Evolutionary conservation across 202 grass and related monocot genomes (phyloP).

Genomic region (Digitaria exilis): DNA sequence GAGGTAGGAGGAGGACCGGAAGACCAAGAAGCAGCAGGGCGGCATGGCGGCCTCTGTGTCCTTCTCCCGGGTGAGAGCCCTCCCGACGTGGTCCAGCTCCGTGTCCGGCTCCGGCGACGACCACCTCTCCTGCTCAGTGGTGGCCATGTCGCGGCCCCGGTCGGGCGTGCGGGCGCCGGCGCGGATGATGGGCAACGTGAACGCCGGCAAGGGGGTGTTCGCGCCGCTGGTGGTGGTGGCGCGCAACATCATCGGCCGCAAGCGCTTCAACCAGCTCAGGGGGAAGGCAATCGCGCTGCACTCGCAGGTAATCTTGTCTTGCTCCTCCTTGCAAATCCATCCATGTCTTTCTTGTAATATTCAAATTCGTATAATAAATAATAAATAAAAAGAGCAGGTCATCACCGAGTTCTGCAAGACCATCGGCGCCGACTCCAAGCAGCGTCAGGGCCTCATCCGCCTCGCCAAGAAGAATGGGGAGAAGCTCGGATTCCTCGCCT

Average conservation of each 20-base stretch:
- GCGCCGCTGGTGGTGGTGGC: constrained; percentile 70
- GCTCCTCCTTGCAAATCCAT: no score
- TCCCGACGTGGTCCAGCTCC: constrained; percentile 69
- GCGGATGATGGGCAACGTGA: constrained; percentile 86
- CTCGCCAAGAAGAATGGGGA: constrained; percentile 92
- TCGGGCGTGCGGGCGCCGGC: constrained; percentile 43
- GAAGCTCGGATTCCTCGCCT: constrained; percentile 91
- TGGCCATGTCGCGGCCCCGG: constrained; percentile 33
- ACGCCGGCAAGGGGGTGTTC: constrained; percentile 91
- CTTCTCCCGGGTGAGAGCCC: constrained; percentile 39
- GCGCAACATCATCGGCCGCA: constrained; percentile 85
- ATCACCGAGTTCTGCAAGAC: constrained; percentile 95
- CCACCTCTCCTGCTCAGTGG: neutral
- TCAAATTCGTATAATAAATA: no score
- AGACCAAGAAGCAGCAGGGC: neutral
- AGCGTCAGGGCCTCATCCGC: constrained; percentile 87
- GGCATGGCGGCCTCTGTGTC: constrained; percentile 50
- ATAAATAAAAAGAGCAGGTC: no score
- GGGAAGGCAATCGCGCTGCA: constrained; percentile 96
- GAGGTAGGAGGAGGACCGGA: neutral
- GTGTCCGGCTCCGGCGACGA: constrained; percentile 62
- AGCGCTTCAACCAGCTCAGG: constrained; percentile 93
- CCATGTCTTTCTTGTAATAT: neutral
- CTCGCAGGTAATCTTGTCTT: no score
- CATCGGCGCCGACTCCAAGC: constrained; percentile 82